phyloP scores from a whole-genome alignment of 495 filamentous ascomycete genomes.

The Neurospora sp. region DNA sequence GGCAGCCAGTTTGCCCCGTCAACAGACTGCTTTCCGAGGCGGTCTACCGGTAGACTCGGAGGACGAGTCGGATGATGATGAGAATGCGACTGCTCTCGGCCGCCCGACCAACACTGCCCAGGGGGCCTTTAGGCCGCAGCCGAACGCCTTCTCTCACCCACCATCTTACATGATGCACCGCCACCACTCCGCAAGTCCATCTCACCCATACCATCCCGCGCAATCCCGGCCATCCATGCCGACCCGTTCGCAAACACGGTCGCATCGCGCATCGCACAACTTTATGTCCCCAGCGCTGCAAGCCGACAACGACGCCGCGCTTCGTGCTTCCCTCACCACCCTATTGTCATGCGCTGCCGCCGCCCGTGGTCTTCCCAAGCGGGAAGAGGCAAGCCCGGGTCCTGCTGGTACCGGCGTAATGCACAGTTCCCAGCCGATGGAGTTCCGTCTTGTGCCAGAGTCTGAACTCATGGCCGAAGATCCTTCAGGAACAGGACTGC shows the following conservation, averaged over 20 bases:
- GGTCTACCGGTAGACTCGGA: conserved; percentile 13
- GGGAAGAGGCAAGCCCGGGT: conserved; percentile 23
- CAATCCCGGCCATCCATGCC: conserved; percentile 30
- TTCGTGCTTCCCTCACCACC: conserved; percentile 85
- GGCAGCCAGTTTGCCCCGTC: conserved; percentile 10
- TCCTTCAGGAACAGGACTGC: conserved; percentile 9
- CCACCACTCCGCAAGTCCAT: conserved; percentile 33
- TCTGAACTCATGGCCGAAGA: conserved; percentile 51
- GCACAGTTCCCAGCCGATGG: conserved; percentile 40
- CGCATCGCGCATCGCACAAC: conserved; percentile 41
- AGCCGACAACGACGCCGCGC: conserved; percentile 83
- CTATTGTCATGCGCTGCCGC: conserved; percentile 89
- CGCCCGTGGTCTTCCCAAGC: conserved; percentile 69
- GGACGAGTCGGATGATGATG: conserved; percentile 48
- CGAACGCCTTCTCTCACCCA: conserved; percentile 83
- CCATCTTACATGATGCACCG: conserved; percentile 46
- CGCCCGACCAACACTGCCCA: conserved; percentile 36
- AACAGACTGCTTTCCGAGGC: conserved; percentile 7
- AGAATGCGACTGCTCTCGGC: conserved; percentile 72
- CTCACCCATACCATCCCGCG: conserved; percentile 30
- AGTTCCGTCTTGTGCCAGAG: conserved; percentile 62
- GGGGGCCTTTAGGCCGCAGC: conserved; percentile 65
- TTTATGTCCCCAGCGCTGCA: conserved; percentile 68
- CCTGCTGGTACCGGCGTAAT: conserved; percentile 24
- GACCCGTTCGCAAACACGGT: conserved; percentile 27